phyloP scores from a whole-genome alignment of 108 stramenopile species.

The Skeletonema tropicum region DNA sequence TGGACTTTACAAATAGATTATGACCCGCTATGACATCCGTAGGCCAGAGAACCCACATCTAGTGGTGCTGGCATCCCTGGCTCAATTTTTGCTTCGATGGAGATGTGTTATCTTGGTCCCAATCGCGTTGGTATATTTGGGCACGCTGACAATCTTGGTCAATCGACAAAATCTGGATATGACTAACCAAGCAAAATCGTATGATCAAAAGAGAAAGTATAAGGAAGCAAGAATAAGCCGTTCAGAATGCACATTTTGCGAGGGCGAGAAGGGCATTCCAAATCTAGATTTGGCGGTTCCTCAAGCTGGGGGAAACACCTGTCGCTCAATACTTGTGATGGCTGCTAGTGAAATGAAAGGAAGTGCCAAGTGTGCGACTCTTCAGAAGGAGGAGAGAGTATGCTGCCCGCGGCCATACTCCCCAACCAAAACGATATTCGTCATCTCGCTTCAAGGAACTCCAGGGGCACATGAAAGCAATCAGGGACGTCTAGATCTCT shows the following conservation, averaged over 20 bases:
- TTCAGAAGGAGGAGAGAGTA: not conserved
- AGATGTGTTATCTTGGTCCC: not conserved
- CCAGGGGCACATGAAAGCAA: slow-evolving; percentile 14
- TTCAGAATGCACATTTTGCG: not conserved
- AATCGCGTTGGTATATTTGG: not conserved
- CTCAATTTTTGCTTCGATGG: not conserved
- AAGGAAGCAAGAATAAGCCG: not conserved
- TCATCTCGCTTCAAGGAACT: slow-evolving; percentile 27
- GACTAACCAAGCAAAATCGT: not conserved
- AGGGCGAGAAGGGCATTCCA: not conserved
- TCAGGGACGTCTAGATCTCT: slow-evolving; percentile 20
- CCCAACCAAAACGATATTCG: slow-evolving; percentile 12
- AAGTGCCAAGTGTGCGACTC: not conserved
- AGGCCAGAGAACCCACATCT: not conserved
- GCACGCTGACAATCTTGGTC: not conserved
- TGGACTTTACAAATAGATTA: no score
- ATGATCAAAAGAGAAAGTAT: not conserved
- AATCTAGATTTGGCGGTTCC: not conserved
- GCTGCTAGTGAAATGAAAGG: not conserved
- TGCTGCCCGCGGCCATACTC: not conserved
- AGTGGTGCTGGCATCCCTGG: not conserved
- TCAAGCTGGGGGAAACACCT: not conserved
- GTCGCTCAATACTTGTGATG: not conserved
- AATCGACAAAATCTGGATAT: not conserved
- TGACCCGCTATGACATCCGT: no score